These are phyloP conservation scores for Cystoisospora suis DNA, from an alignment of 169 alveolate species.

Conservation along the genomic window DNA sequence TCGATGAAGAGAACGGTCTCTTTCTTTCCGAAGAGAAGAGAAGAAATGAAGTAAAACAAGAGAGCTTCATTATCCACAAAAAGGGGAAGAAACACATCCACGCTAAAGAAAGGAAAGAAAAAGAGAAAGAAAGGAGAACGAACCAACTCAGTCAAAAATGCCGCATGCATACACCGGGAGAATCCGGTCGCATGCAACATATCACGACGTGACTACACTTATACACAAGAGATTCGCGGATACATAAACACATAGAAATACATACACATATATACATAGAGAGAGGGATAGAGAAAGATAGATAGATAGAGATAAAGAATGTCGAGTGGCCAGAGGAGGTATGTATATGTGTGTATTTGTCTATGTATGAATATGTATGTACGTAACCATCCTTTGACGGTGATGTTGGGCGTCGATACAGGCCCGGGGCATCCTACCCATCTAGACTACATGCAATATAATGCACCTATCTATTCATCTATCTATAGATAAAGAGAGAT, in stretches of 20 bases:
- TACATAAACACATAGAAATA: too few species aligned
- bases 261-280: not conserved
- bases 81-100: constrained; percentile 60
- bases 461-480: too few species aligned
- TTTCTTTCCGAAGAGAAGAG: constrained; percentile 16
- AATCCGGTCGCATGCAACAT: not conserved
- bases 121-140: not conserved
- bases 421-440: too few species aligned
- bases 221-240: too few species aligned
- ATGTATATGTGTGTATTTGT: too few species aligned
- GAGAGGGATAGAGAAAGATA: not conserved
- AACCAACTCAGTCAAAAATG: not conserved
- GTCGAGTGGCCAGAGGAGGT: too few species aligned
- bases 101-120: constrained; percentile 38
- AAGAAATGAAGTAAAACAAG: constrained; percentile 42
- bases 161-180: not conserved
- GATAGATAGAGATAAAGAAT: not conserved
- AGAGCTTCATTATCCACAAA: constrained; percentile 49
- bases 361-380: too few species aligned
- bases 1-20: not conserved
- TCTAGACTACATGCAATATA: too few species aligned
- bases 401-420: too few species aligned
- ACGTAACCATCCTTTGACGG: too few species aligned
- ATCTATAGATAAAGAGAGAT: too few species aligned
- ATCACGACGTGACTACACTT: too few species aligned